A percentile compares a stretch with the other conserved stretches of the same genome.
Evolutionary conservation across 2,329 filamentous ascomycete species (phyloP).

Genomic region (Myriosclerotinia curreyana): DNA sequence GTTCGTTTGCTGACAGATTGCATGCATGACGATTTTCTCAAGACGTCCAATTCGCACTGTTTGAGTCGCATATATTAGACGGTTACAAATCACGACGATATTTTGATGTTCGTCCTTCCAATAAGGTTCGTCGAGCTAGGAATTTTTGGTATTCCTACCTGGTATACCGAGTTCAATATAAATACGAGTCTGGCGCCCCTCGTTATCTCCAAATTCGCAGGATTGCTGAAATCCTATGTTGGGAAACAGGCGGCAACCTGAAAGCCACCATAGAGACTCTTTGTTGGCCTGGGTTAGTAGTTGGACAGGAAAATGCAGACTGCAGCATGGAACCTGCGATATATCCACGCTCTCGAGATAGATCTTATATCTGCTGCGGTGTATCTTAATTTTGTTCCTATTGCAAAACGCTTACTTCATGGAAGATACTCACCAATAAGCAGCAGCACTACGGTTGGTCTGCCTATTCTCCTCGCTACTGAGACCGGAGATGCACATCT

Average conservation of each 20-base stretch:
- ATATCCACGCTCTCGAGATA: background rate
- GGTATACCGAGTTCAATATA: background rate
- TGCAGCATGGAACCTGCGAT: too few species aligned
- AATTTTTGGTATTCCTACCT: constrained; percentile 6
- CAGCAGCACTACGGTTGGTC: background rate
- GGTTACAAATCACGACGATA: rapidly evolving
- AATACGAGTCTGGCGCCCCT: background rate
- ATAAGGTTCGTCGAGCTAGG: background rate
- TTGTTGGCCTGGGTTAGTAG: background rate
- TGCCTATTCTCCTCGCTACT: constrained; percentile 23
- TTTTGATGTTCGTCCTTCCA: rapidly evolving
- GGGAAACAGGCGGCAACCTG: background rate
- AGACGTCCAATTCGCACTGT: background rate
- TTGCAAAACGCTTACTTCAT: background rate
- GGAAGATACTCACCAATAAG: rapidly evolving
- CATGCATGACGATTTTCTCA: background rate
- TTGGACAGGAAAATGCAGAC: rapidly evolving
- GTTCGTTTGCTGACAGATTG: background rate
- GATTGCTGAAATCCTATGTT: background rate
- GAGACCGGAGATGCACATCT: constrained; percentile 21
- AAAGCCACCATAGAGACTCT: background rate
- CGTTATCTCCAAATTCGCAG: background rate
- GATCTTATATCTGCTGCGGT: background rate
- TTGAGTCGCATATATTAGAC: background rate
- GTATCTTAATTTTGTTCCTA: background rate